These are phyloP conservation scores for Aspergillus sp. DNA, from an alignment of 2,329 filamentous ascomycete species.

Conservation along the genomic window DNA sequence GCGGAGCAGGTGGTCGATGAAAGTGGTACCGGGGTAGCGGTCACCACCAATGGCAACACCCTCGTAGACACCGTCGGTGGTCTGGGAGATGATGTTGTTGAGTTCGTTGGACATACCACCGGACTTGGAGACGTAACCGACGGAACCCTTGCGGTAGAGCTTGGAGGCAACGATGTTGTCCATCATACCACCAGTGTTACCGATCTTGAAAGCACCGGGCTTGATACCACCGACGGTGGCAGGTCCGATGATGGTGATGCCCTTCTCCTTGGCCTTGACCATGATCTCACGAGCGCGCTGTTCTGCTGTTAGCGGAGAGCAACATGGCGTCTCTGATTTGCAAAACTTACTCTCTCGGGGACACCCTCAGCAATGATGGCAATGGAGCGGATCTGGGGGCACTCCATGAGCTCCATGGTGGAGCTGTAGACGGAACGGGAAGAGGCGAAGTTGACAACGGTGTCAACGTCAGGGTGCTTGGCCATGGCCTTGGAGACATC, in stretches of 20 bases:
- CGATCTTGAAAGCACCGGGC: slow-evolving; percentile 99
- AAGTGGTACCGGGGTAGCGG: slow-evolving; percentile 96
- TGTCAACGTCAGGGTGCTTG: slow-evolving; percentile 97
- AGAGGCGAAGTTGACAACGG: slow-evolving; percentile 98
- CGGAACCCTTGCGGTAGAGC: slow-evolving; percentile 98
- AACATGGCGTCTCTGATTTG: neutral
- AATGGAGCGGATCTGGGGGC: slow-evolving; percentile 95
- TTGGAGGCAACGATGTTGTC: slow-evolving; percentile 99
- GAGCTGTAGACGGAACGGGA: slow-evolving; percentile 98
- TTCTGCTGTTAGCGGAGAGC: slow-evolving; percentile 11
- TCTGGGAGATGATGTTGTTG: slow-evolving; percentile 98
- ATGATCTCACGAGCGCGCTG: slow-evolving; percentile 97
- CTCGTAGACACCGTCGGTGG: slow-evolving; percentile 97
- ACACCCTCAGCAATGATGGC: slow-evolving; percentile 99
- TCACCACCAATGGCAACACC: slow-evolving; percentile 99
- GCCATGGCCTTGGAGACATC: slow-evolving; percentile 85
- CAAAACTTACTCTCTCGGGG: slow-evolving; percentile 75
- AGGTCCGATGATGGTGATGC: slow-evolving; percentile 96
- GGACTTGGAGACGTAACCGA: slow-evolving; percentile 99
- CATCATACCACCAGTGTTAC: slow-evolving; percentile 99
- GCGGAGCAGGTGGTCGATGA: slow-evolving; percentile 96
- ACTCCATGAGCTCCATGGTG: slow-evolving; percentile 97
- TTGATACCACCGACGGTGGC: slow-evolving; percentile 99
- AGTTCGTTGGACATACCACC: slow-evolving; percentile 99
- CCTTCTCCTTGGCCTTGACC: slow-evolving; percentile 96